Evolutionary conservation across 2,329 filamentous ascomycete species (phyloP).

Genomic region (Talaromyces sp.): DNA sequence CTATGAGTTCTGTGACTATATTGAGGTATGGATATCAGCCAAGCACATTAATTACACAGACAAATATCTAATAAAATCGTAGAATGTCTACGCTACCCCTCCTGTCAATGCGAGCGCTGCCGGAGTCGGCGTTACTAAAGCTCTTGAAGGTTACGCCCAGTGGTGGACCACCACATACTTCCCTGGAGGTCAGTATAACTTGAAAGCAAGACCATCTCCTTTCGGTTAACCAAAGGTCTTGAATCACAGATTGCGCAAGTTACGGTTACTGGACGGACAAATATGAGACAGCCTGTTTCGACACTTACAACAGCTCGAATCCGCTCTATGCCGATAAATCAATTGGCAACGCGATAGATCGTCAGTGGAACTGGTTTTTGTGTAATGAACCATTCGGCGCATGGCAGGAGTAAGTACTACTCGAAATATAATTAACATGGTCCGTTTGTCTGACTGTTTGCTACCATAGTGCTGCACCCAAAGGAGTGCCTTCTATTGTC

Average conservation of each 20-base stretch:
- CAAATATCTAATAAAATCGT: constrained; percentile 19
- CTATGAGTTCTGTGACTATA: constrained; percentile 49
- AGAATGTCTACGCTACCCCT: constrained; percentile 33
- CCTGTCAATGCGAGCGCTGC: constrained; percentile 33
- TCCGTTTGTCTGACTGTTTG: constrained; percentile 22
- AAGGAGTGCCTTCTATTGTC: constrained; percentile 45
- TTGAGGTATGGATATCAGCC: constrained; percentile 41
- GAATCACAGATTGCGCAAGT: constrained; percentile 41
- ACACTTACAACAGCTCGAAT: constrained; percentile 52
- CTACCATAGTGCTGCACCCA: constrained; percentile 49
- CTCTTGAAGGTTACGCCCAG: constrained; percentile 54
- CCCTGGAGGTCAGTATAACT: constrained; percentile 45
- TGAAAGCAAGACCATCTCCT: constrained; percentile 26
- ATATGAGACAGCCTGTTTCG: constrained; percentile 49
- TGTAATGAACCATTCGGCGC: constrained; percentile 63
- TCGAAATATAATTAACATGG: not conserved
- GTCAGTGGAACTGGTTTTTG: constrained; percentile 60
- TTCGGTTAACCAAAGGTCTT: not conserved
- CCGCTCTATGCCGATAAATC: constrained; percentile 51
- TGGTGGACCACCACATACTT: constrained; percentile 50
- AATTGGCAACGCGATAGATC: constrained; percentile 46
- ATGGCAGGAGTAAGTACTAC: constrained; percentile 50
- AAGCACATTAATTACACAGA: not conserved
- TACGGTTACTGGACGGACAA: constrained; percentile 50
- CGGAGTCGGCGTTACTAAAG: constrained; percentile 55